Base-by-base conservation (phyloP, 2,329 filamentous ascomycete species). In the Arthrinium phaeospermum region DNA sequence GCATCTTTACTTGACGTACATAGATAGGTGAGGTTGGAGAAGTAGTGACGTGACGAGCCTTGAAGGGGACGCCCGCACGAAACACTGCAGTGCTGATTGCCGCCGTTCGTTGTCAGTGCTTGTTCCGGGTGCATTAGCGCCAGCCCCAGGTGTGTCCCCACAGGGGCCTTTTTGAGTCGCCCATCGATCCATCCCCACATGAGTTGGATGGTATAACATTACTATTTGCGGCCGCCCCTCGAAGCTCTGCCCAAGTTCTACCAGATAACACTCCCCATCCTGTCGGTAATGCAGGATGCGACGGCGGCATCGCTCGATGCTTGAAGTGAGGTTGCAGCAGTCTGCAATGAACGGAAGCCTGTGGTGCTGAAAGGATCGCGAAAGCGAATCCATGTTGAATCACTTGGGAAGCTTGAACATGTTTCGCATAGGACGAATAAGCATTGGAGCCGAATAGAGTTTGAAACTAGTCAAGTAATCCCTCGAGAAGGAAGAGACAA, bases 91-190 rank as follows among this genome's bases (percentile, higher is more conserved):
- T 41, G 37, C 37, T 41, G 37, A 41, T 10, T 41, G 57, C 57
- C 57, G 57, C 57, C 57, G 57, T 64, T 64, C 57, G 57, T 64
- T 64, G 57, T 41, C 57, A 64, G 34, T 64, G 34, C 57, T 64
- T 64, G 12, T 19, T 37, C 19, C 1, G 30, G 30, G 19, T 64
- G 57, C 57, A 64, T 64, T 64, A 64, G 57, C 57, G 57, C 57
- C 57, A 41, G 57, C 34, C 57, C 57, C 22, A 41, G 10, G 34
- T 64, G 57, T 41, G 30, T 41, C n/a, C 30, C 53, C 53, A 61
- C 53, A 34, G 53, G 27, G 53, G 37, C 53, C 14, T 49, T 49
- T 49, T 22, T 27, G 51, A 22, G 30, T 34, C 37, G 53, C 30
- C 53, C 57, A 64, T 64, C 34, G n/a, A 61, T 37, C 53, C 6